These are phyloP conservation scores for Macrolepiota fuliginosa DNA, from an alignment of 768 basidiomycete species.

Conservation along the genomic window DNA sequence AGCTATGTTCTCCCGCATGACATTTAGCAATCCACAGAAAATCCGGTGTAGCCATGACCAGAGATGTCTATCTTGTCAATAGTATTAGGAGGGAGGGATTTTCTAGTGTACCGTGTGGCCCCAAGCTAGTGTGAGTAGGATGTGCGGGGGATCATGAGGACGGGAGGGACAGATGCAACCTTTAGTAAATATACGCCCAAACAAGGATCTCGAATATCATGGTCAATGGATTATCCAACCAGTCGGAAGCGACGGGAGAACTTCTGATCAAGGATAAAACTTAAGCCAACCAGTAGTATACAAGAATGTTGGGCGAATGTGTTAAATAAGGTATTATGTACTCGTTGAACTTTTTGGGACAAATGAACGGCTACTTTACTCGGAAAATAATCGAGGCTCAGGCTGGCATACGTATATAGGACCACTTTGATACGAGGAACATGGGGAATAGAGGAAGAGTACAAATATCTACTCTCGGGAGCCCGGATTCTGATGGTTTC, in stretches of 20 bases:
- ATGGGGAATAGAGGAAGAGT: conserved; percentile 78
- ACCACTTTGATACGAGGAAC: conserved; percentile 82
- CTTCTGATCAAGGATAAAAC: conserved; percentile 59
- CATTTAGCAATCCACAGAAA: conserved; percentile 70
- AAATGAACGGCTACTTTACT: background rate
- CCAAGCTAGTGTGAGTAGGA: conserved; percentile 15
- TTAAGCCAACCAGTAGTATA: conserved; percentile 85
- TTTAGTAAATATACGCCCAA: conserved; percentile 77
- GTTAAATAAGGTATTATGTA: conserved; percentile 72
- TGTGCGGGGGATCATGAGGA: background rate
- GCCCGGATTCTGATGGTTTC: conserved; percentile 71
- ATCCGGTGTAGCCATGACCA: conserved; percentile 56
- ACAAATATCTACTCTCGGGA: conserved; percentile 63
- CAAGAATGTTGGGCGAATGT: conserved; percentile 68
- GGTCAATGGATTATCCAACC: conserved; percentile 65
- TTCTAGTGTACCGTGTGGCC: conserved; percentile 57
- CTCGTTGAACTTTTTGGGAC: conserved; percentile 63
- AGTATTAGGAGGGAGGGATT: conserved; percentile 34
- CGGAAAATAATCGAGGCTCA: too few species aligned
- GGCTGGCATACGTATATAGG: conserved; percentile 72
- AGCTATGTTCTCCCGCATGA: conserved; percentile 84
- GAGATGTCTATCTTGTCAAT: conserved; percentile 54
- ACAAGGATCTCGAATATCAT: conserved; percentile 71
- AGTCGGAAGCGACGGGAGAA: conserved; percentile 54
- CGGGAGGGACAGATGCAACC: conserved; percentile 32